Percentiles rank a stretch among this genome's conserved stretches.
phyloP scores from a whole-genome alignment of 2,329 filamentous ascomycete genomes.

The Apiospora phragmitis region DNA sequence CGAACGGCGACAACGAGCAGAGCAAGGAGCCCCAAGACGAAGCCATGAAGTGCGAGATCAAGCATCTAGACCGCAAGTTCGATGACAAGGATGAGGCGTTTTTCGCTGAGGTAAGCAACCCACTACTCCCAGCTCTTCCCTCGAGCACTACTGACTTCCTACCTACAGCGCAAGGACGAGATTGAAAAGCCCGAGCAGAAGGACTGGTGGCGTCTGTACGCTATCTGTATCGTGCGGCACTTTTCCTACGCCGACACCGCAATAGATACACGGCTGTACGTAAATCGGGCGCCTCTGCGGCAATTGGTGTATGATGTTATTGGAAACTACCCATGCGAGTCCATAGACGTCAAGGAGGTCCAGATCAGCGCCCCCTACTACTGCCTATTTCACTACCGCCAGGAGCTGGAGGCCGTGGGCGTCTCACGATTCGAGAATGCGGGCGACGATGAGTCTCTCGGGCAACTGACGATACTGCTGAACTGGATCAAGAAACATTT shows the following conservation, averaged over 20 bases:
- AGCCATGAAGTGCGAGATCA: slow-evolving; percentile 32
- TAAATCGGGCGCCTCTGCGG: slow-evolving; percentile 30
- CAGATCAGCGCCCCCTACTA: slow-evolving; percentile 26
- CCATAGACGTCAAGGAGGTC: slow-evolving; percentile 24
- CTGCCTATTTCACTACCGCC: slow-evolving; percentile 29
- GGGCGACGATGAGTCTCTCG: slow-evolving; percentile 23
- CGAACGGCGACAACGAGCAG: background rate
- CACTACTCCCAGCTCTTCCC: background rate
- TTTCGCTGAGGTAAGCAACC: slow-evolving; percentile 21
- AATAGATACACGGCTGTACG: slow-evolving; percentile 26
- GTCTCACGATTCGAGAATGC: slow-evolving; percentile 25
- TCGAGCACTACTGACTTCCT: background rate
- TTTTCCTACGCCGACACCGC: slow-evolving; percentile 22
- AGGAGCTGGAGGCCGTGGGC: slow-evolving; percentile 27
- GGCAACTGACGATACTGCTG: slow-evolving; percentile 28
- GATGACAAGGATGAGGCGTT: slow-evolving; percentile 28
- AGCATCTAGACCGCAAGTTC: slow-evolving; percentile 27
- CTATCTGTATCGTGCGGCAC: slow-evolving; percentile 30
- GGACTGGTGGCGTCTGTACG: slow-evolving; percentile 31
- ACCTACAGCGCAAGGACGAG: slow-evolving; percentile 21
- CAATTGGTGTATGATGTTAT: slow-evolving; percentile 30
- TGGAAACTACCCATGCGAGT: slow-evolving; percentile 24
- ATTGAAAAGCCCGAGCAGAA: slow-evolving; percentile 22
- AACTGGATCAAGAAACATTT: slow-evolving; percentile 33
- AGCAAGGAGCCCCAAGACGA: slow-evolving; percentile 23